Percentiles rank a stretch among this genome's conserved stretches.
These are phyloP conservation scores for Wickerhamiella allomyrinae DNA, from an alignment of 805 yeast species.

Conservation along the genomic window DNA sequence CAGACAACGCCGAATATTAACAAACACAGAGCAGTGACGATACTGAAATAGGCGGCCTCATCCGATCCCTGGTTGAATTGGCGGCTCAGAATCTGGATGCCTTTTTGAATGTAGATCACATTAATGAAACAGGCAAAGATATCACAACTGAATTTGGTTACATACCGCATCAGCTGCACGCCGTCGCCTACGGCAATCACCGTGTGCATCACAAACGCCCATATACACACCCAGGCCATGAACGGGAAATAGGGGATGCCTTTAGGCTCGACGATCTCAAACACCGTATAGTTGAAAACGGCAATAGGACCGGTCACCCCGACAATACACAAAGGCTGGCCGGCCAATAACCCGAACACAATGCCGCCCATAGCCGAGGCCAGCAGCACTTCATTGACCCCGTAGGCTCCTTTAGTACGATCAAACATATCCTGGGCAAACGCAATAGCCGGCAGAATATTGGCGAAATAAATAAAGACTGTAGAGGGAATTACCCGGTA, in stretches of 20 bases:
- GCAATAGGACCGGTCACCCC: constrained; percentile 96
- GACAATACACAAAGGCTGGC: constrained; percentile 88
- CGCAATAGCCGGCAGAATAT: constrained; percentile 81
- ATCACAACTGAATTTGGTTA: constrained; percentile 77
- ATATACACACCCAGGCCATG: constrained; percentile 90
- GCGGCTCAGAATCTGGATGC: constrained; percentile 60
- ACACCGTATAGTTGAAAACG: constrained; percentile 83
- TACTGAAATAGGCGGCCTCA: constrained; percentile 52
- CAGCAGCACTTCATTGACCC: constrained; percentile 78
- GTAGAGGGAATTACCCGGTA: constrained; percentile 83
- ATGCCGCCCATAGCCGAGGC: constrained; percentile 81
- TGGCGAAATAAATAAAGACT: constrained; percentile 73
- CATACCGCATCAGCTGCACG: constrained; percentile 51
- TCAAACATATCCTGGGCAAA: constrained; percentile 97
- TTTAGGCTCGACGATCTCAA: constrained; percentile 46
- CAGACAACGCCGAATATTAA: constrained; percentile 58
- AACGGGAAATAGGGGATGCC: constrained; percentile 57
- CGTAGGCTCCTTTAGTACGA: constrained; percentile 72
- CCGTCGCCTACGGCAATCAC: constrained; percentile 54
- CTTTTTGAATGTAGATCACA: constrained; percentile 77
- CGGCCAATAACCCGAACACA: constrained; percentile 70
- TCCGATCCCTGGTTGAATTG: constrained; percentile 41
- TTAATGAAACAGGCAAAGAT: constrained; percentile 87
- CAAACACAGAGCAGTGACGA: constrained; percentile 63
- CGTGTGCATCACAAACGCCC: constrained; percentile 78